Base-by-base conservation (phyloP, 768 basidiomycete genomes). In the Panus rudis region DNA sequence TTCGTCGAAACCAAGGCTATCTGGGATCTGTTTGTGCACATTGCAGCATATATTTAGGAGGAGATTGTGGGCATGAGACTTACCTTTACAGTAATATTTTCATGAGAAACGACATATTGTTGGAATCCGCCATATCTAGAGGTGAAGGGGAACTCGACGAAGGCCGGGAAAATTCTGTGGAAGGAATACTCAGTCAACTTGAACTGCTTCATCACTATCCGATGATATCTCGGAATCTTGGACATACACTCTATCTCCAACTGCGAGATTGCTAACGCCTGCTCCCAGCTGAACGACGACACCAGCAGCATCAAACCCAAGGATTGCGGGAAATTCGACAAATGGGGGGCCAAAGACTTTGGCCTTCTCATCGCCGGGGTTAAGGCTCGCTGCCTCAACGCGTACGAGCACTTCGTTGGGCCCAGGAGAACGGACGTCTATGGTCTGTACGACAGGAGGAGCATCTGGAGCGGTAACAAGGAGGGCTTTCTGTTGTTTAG, bases 321-420 rank as follows among this genome's bases (percentile, higher is more conserved):
- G 39, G 34, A 69, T 50, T 13, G 55, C 52, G 1, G 72, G 73
- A 44, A 46, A 75, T 3, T 55, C 41, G n/a, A 64, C 46, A n/a
- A 71, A 33, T 43, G 63, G 58, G 13, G 60, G 31, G 10, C 55
- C 59, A 34, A 28, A 47, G 13, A 58, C 65, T 43, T 71, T 72
- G 21, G 75, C 63, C 52, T 73, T 75, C 58, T 72, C 73, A 46
- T 79, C 78, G 12, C 67, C 64, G 2, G 78, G 78, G 30, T 58
- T 52, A n/a, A 58, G 38, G 3, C 49, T 47, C 2, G 52, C 52
- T 3, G 58, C 32, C 10, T 35, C 31, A 6, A 51, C 37, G 35
- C 46, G 41, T 2, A 51, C 52, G 20, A 51, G 41, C 28, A 53
- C 21, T 32, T 53, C 50, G 25, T 41, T 43, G 6, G 46, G 39